Evolutionary conservation across 108 stramenopile species (phyloP).

Genomic region (Fistulifera pelliculosa): DNA sequence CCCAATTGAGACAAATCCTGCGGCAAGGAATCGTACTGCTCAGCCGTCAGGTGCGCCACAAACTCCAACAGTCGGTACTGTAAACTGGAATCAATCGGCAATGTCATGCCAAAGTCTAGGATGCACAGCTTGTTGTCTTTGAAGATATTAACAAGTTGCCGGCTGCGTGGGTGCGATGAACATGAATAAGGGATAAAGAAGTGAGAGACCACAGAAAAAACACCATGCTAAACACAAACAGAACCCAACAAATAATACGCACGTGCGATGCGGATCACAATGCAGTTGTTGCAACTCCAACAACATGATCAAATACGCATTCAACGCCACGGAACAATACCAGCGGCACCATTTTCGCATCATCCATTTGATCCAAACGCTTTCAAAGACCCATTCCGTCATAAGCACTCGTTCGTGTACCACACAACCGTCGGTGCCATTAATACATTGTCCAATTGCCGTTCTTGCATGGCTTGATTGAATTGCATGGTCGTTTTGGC

Average conservation of each 20-base stretch:
- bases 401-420: constrained; percentile 50
- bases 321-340: constrained; percentile 61
- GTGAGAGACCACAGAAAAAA: not conserved
- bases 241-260: not conserved
- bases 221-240: not conserved
- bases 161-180: too few species aligned
- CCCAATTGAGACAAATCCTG: constrained; percentile 62
- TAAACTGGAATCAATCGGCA: constrained; percentile 45
- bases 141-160: constrained; percentile 61
- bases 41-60: constrained; percentile 66
- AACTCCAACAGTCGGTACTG: constrained; percentile 71
- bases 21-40: constrained; percentile 67
- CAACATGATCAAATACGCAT: constrained; percentile 62
- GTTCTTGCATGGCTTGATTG: constrained; percentile 37
- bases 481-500: constrained; percentile 49
- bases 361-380: constrained; percentile 45
- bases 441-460: constrained; percentile 36
- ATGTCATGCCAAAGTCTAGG: constrained; percentile 56
- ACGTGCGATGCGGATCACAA: constrained; percentile 37
- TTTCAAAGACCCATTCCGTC: constrained; percentile 75
- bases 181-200: not conserved
- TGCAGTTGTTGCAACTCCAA: constrained; percentile 30
- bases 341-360: constrained; percentile 25
- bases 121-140: constrained; percentile 71
- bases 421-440: constrained; percentile 54